Conservation (phyloP, 2,329 filamentous ascomycete species). For the Diaporthe eres region DNA sequence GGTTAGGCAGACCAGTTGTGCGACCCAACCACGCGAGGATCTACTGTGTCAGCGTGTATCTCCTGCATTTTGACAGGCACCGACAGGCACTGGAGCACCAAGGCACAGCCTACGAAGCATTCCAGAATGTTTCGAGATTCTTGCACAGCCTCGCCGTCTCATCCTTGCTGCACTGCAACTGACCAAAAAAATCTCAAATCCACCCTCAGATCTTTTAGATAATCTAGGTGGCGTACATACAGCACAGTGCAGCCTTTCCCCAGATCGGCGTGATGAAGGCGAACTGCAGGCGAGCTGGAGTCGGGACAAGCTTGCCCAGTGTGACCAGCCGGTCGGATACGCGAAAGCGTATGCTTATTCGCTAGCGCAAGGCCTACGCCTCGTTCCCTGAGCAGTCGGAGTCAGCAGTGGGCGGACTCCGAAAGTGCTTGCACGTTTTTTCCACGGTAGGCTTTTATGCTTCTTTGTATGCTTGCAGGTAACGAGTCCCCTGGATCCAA, state of each 20-base stretch:
- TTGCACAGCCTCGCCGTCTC: background rate
- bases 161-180: background rate
- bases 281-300: background rate
- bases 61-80: constrained; percentile 19
- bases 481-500: background rate
- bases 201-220: constrained; percentile 17
- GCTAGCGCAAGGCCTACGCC: constrained; percentile 15
- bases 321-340: background rate
- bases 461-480: constrained; percentile 17
- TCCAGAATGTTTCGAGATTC: constrained; percentile 30
- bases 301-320: background rate
- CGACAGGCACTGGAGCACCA: background rate
- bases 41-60: background rate
- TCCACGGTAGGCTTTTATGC: background rate
- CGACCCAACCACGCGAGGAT: constrained; percentile 19
- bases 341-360: constrained; percentile 7
- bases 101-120: constrained; percentile 13
- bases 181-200: background rate
- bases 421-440: background rate
- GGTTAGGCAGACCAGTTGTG: background rate
- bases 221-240: background rate
- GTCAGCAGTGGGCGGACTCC: background rate
- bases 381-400: background rate
- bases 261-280: background rate
- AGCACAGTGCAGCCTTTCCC: background rate